Evolutionary conservation across 352 stramenopile species (phyloP).

Genomic region (Phytophthora tubulina): DNA sequence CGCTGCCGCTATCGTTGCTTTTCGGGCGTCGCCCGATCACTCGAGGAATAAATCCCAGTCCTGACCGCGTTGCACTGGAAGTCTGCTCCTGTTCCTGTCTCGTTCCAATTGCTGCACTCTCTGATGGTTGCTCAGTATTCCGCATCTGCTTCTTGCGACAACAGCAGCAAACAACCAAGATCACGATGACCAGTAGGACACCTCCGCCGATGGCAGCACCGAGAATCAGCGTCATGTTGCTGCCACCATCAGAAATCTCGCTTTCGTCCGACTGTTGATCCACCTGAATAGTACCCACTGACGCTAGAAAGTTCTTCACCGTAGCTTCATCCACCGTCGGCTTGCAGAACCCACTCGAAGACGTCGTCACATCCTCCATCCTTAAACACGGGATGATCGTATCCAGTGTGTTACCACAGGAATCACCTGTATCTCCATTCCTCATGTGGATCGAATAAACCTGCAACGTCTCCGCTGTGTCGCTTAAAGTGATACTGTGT

Average conservation of each 20-base stretch:
- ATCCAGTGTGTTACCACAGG: constrained; percentile 46
- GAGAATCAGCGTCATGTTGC: constrained; percentile 26
- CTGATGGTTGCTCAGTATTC: constrained; percentile 2
- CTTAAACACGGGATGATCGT: constrained; percentile 54
- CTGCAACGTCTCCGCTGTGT: constrained; percentile 15
- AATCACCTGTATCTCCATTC: constrained; percentile 27
- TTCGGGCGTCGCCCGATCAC: constrained; percentile 30
- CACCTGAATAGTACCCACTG: constrained; percentile 25
- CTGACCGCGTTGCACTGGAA: constrained; percentile 11
- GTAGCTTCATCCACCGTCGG: constrained; percentile 39
- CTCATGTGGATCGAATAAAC: constrained; percentile 60
- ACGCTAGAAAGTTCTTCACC: constrained; percentile 41
- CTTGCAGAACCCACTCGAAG: constrained; percentile 40
- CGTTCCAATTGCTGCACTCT: constrained; percentile 21
- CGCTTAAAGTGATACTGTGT: constrained; percentile 38
- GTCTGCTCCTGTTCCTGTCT: constrained; percentile 16
- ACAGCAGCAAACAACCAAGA: constrained; percentile 28
- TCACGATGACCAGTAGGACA: constrained; percentile 28
- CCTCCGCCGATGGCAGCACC: constrained; percentile 26
- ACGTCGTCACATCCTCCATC: constrained; percentile 24
- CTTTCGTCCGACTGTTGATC: constrained; percentile 22
- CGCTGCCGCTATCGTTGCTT: constrained; percentile 29
- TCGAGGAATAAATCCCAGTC: constrained; percentile 29
- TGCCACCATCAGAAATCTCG: not conserved
- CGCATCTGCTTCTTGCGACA: constrained; percentile 35